phyloP scores from a whole-genome alignment of 257 asterid species.

The Ehretia macrophylla region DNA sequence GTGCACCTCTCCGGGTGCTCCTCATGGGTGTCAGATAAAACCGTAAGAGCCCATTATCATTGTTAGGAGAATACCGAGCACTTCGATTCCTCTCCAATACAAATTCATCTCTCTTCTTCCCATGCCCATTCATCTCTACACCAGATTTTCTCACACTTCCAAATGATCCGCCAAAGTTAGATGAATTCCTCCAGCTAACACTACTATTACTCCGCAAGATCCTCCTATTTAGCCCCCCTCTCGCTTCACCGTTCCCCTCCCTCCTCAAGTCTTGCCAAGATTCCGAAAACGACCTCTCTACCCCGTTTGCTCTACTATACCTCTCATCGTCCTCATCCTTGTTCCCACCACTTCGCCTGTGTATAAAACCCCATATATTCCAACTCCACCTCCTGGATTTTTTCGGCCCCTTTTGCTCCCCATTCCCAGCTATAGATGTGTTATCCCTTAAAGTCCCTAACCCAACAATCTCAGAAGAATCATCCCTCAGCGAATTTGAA shows the following conservation, averaged over 20 bases:
- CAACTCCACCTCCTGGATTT: conserved; percentile 70
- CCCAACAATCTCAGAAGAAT: conserved; percentile 65
- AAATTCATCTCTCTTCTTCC: conserved; percentile 52
- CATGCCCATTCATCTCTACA: conserved; percentile 51
- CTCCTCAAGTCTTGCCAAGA: conserved; percentile 64
- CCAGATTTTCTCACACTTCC: conserved; percentile 50
- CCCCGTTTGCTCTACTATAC: conserved; percentile 56
- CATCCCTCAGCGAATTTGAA: conserved; percentile 69
- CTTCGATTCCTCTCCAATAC: conserved; percentile 80
- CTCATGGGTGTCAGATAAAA: conserved; percentile 78
- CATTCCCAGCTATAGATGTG: conserved; percentile 25
- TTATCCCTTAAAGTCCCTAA: conserved; percentile 56
- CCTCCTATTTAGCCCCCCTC: conserved; percentile 39
- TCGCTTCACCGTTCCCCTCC: conserved; percentile 28
- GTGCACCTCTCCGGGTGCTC: conserved; percentile 59
- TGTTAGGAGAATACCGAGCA: conserved; percentile 36
- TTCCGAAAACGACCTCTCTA: conserved; percentile 62
- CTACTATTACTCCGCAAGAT: conserved; percentile 55
- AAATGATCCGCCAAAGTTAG: conserved; percentile 45
- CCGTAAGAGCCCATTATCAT: conserved; percentile 71
- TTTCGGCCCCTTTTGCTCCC: conserved; percentile 51
- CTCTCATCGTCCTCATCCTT: conserved; percentile 62
- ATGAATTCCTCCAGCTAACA: conserved; percentile 59
- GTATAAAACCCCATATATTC: conserved; percentile 63
- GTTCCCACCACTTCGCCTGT: conserved; percentile 44